These are phyloP conservation scores for Suhomyces sp. DNA, from an alignment of 805 yeast genomes.

Conservation along the genomic window DNA sequence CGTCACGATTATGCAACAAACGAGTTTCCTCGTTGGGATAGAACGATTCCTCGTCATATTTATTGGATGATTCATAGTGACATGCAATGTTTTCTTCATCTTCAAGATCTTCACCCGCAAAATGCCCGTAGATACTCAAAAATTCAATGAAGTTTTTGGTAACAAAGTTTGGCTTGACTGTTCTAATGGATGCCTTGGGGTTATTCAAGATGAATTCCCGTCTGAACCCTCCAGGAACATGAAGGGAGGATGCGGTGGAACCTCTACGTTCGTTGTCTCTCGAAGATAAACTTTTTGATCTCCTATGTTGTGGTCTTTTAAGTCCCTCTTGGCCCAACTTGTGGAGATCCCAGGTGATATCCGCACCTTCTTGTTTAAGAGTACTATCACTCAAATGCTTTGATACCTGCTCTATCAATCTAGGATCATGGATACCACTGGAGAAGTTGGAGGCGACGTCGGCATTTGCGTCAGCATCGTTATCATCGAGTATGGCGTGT, in stretches of 20 bases:
- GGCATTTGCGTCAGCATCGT: neutral
- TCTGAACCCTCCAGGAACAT: conserved; percentile 83
- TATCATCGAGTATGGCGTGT: too few relatives aligned
- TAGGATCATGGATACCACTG: conserved; percentile 30
- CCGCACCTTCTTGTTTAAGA: conserved; percentile 48
- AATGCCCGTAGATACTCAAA: conserved; percentile 77
- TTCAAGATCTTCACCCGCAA: conserved; percentile 81
- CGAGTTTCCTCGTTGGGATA: conserved; percentile 3
- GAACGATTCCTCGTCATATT: conserved; percentile 3
- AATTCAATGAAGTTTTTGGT: conserved; percentile 77
- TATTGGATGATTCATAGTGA: conserved; percentile 33
- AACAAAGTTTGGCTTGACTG: conserved; percentile 46
- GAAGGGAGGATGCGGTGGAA: conserved; percentile 64
- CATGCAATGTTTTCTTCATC: conserved; percentile 61
- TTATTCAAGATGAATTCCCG: conserved; percentile 55
- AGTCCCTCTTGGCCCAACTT: conserved; percentile 14
- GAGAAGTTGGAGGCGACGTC: conserved; percentile 13
- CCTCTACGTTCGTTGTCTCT: conserved; percentile 46
- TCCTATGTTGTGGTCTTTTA: conserved; percentile 3
- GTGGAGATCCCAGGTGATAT: conserved; percentile 50
- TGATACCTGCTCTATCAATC: conserved; percentile 28
- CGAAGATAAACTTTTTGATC: conserved; percentile 23
- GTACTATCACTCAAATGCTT: conserved; percentile 40
- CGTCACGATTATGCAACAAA: conserved; percentile 1
- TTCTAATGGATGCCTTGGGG: conserved; percentile 18